Evolutionary conservation across 139 green algal genomes (phyloP).

Genomic region (Chlorella sp.): DNA sequence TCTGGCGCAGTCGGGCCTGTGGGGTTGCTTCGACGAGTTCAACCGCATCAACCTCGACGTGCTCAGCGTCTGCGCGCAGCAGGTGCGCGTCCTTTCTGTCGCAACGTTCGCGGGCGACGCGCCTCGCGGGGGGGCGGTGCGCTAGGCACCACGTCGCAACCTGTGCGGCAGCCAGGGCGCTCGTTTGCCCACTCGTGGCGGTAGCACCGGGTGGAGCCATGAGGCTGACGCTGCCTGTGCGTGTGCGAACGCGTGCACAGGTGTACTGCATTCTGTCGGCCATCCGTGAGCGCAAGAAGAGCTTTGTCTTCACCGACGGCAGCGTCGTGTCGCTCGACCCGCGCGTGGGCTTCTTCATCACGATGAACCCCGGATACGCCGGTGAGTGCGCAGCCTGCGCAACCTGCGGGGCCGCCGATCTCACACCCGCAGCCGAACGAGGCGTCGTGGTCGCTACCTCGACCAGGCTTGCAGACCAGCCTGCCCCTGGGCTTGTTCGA

Average conservation of each 20-base stretch:
- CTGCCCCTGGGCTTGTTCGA: no score
- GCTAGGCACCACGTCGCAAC: neutral
- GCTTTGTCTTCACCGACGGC: conserved; percentile 93
- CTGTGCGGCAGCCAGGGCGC: no score
- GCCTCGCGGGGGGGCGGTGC: no score
- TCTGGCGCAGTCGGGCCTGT: conserved; percentile 89
- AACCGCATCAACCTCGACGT: conserved; percentile 98
- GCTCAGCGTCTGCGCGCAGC: conserved; percentile 91
- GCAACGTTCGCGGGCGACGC: no score
- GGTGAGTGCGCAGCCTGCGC: no score
- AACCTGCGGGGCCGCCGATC: neutral
- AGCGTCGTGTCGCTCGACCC: conserved; percentile 74
- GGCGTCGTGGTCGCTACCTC: no score
- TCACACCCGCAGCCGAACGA: no score
- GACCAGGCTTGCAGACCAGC: no score
- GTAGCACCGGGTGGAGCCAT: no score
- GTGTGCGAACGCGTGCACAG: no score
- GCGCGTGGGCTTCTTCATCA: conserved; percentile 96
- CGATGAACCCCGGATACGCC: conserved; percentile 91
- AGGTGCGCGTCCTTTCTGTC: conserved; percentile 58
- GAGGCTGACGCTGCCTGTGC: no score
- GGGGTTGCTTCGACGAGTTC: conserved; percentile 98
- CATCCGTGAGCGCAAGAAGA: conserved; percentile 85
- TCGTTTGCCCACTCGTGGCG: no score
- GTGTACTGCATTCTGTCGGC: conserved; percentile 90